Base-by-base conservation (phyloP, 805 yeast species). In the Kodamaea kaohsiungensis region DNA sequence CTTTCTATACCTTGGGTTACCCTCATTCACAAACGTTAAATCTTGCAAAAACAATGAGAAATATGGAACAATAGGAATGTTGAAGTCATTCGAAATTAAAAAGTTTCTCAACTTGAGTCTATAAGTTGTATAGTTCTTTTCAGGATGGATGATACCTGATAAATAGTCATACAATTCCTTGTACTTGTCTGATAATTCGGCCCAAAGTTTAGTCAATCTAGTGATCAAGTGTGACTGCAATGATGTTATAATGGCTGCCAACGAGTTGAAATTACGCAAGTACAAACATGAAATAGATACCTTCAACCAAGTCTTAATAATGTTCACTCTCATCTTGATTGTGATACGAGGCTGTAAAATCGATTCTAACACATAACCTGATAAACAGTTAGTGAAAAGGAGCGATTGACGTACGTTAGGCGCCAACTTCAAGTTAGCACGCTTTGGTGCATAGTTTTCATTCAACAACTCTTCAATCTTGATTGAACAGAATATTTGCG, bases 161-260 rank as follows among this genome's bases (percentile, higher is more conserved):
- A 89, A 73, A 61, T 86, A 87, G 7, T 84, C 82, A 64, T 79
- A 87, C 50, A 88, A 70, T 40, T 83, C 88, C 13, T 68, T 71
- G 61, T 87, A 87, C 60, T 87, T 87, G 2, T 73, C 80, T 1
- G 85, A 77, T 38, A 88, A 65, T 0, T 73, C 79, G 1, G 67
- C 71, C 92, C 92, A 87, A 8, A 88, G 65, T 43, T 69, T 73
- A n/a, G 75, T 67, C 50, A 88, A 67, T 65, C 95, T 76, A 0
- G 90, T 84, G 43, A 89, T 72, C 43, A 86, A 77, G 65, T 86
- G 89, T 50, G 87, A 85, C 65, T 89, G 96, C 57, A 89, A 72
- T 1, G 91, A 79, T 0, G 91, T 87, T 73, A 89, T 83, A 46
- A 89, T 86, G 1, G 93, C 87, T 1, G 93, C 92, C 57, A 89